Percentiles rank a stretch among this genome's conserved stretches.
Evolutionary conservation across 169 alveolate species (phyloP).

Genomic region (Miamiensis avidus): DNA sequence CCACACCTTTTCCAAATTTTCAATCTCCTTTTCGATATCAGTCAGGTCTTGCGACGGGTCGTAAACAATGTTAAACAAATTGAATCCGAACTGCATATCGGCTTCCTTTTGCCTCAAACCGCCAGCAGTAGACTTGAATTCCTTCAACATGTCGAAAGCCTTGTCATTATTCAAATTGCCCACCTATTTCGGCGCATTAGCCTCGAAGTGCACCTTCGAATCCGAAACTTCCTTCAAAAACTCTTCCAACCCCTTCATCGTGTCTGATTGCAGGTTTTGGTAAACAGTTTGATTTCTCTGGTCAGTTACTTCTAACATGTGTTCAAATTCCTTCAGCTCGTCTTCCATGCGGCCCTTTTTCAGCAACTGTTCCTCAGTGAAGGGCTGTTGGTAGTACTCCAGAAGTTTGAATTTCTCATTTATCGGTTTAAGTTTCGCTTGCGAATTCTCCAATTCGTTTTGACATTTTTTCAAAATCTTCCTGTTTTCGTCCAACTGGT

Average conservation of each 20-base stretch:
- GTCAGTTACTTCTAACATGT: conserved; percentile 48
- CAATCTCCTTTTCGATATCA: conserved; percentile 70
- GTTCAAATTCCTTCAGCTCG: conserved; percentile 63
- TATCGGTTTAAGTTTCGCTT: conserved; percentile 69
- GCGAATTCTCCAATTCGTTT: conserved; percentile 51
- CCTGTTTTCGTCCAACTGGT: conserved; percentile 62
- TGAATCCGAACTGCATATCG: conserved; percentile 74
- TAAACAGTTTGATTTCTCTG: conserved; percentile 31
- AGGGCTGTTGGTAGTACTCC: conserved; percentile 41
- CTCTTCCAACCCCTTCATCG: conserved; percentile 37
- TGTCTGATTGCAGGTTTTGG: conserved; percentile 30
- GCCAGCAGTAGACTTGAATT: conserved; percentile 44
- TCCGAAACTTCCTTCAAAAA: conserved; percentile 42
- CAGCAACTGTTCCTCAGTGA: conserved; percentile 60
- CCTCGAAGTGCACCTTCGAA: conserved; percentile 24
- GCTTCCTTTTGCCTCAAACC: conserved; percentile 70
- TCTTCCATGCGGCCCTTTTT: conserved; percentile 50
- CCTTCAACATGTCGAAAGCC: conserved; percentile 66
- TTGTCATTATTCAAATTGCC: conserved; percentile 35
- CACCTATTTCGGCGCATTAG: conserved; percentile 42
- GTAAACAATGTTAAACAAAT: conserved; percentile 66
- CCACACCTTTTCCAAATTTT: conserved; percentile 72
- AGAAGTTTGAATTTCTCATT: conserved; percentile 68
- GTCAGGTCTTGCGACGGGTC: conserved; percentile 60
- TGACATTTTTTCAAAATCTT: conserved; percentile 59